phyloP scores from a whole-genome alignment of 106 monocot species.

The Ottelia alismoides region DNA sequence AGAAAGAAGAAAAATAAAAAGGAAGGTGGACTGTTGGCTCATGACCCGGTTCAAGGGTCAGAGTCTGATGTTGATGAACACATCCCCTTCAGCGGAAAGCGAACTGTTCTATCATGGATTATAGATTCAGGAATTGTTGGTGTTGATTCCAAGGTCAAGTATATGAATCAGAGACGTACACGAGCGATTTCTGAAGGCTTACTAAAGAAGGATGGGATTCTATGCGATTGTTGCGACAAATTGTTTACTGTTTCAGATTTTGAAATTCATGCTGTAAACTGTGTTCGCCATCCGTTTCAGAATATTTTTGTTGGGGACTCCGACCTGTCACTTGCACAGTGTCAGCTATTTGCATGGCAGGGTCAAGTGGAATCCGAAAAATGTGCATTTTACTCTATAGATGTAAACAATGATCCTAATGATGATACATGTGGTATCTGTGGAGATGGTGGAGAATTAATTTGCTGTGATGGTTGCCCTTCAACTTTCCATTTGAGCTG shows the following conservation, averaged over 20 bases:
- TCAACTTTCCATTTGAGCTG: slow-evolving; percentile 75
- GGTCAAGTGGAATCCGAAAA: slow-evolving; percentile 59
- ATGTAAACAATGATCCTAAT: slow-evolving; percentile 61
- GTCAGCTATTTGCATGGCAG: slow-evolving; percentile 87
- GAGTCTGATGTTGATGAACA: not conserved
- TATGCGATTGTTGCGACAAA: slow-evolving; percentile 65
- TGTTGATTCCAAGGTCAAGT: slow-evolving; percentile 49
- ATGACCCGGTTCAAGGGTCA: not conserved
- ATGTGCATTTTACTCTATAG: slow-evolving; percentile 16
- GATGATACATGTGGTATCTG: slow-evolving; percentile 92
- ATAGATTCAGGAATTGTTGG: slow-evolving; percentile 53
- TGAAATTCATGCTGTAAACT: slow-evolving; percentile 56
- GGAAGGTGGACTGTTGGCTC: not conserved
- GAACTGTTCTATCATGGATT: slow-evolving; percentile 77
- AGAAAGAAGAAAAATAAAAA: not conserved
- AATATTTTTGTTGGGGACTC: slow-evolving; percentile 57
- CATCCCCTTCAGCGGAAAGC: not conserved
- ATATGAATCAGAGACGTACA: slow-evolving; percentile 31
- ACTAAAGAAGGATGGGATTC: slow-evolving; percentile 59
- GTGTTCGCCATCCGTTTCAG: slow-evolving; percentile 24
- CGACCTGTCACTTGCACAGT: slow-evolving; percentile 43
- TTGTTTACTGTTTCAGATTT: slow-evolving; percentile 58
- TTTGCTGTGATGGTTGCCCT: slow-evolving; percentile 82
- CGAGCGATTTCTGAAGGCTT: slow-evolving; percentile 52
- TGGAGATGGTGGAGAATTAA: slow-evolving; percentile 87